Evolutionary conservation across 1,139 yeast species (phyloP), one percentile per base, ranked within the genome.

Genomic region (Sugiyamaella xylanicola): DNA sequence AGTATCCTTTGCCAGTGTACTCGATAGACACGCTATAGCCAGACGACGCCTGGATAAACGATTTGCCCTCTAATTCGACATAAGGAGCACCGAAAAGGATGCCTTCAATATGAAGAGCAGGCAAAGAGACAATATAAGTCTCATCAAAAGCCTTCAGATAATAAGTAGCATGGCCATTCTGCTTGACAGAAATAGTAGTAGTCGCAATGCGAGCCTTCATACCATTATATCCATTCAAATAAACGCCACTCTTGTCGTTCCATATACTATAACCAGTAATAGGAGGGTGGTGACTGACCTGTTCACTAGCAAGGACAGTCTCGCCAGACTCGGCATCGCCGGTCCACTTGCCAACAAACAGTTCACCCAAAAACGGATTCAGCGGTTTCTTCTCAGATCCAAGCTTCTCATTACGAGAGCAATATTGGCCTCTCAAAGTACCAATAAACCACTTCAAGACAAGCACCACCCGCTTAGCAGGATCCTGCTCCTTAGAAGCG

Each of bases 231-330:
- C 99, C 99, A 71, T 91, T 87, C 58, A 91, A 76, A 32, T 76
- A 73, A 21, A 86, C 84, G 51, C 86, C 80, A 68, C 86, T 80
- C 66, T 83, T 80, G 61, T 85, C 87, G 69, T 90, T 90, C 68
- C 80, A 76, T 55, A 93, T 80, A 37, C 89, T 81, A 69, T 90
- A 93, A 1, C 95, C 97, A 16, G 97, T 91, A 36, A 88, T 85
- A 20, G 98, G 97, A 16, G 98, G 98, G 69, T 92, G 98, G 73
- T 92, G 98, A 60, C 91, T 84, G 19, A 92, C 97, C 73, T 93
- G 98, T 72, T 93, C 98, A 57, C 92, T 83, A 55, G 89, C 78
- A 61, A 92, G 77, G 16, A 81, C 72, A 61, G 86, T 92, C 11
- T 80, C 72, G 44, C 65, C 66, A 27, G 79, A 67, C 50, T 71